Evolutionary conservation across 257 asterid species (phyloP), one percentile per base, ranked within the genome.

Genomic region (Osmanthus fragrans): DNA sequence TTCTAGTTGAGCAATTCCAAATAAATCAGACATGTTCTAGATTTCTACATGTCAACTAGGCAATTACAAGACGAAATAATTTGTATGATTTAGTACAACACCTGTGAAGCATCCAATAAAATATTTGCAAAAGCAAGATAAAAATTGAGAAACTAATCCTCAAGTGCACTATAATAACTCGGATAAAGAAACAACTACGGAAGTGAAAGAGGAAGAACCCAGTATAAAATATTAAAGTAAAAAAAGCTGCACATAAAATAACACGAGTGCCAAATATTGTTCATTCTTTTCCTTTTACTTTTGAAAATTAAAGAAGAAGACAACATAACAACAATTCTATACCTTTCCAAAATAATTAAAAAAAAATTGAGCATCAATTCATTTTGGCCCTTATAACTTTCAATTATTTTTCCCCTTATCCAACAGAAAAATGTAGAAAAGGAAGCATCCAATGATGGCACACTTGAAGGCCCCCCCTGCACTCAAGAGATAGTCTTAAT

Each of bases 1-100:
- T 39, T 32, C 32, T 56, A 67, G 39, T 68, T 10, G 45, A 32
- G 30, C 32, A 68, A 74, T 78, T 75, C 77, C 74, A 58, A 36
- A 27, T 33, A 73, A 70, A 70, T 9, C 67, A 56, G 18, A 23
- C 49, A 2, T 56, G 23, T 18, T 4, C n/a, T 3, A 49, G 54
- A 45, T 45, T 15, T 47, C 12, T 47, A 47, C 58, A 47, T 47
- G 58, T 7, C 58, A 47, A 16, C 58, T 47, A 47, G 63, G 7
- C 18, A 49, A 49, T 5, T 13, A 49, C 16, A 49, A 12, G 19
- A 49, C 5, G 7, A 49, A 49, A 49, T n/a, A 49, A 49, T 32
- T 32, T 32, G 34, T 15, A 4, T 49, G 58, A 49, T 16, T 49
- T 49, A 49, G 19, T 49, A 49, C 7, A 49, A 49, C 58, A 15